Base-by-base conservation (phyloP, 148 eudicot species). In the Mesembryanthemum crystallinum region DNA sequence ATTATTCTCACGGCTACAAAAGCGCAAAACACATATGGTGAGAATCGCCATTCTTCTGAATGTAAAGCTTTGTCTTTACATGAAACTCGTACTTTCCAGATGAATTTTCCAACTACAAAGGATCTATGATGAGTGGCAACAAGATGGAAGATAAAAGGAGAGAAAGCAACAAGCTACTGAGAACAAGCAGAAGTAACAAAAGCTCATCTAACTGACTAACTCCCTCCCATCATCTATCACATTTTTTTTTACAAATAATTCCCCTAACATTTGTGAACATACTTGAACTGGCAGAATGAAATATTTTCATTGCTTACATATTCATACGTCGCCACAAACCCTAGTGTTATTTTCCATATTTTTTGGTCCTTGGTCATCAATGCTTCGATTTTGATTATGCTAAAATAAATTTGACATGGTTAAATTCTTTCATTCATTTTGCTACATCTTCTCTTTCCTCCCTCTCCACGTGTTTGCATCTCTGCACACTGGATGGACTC, bases 401-500 rank as follows among this genome's bases (percentile, higher is more conserved):
- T 13, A 45, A 45, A 45, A 45, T 12, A 45, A 45, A 45, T 8
- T 13, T 52, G 12, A 18, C n/a, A 20, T 52, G 57, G 61, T 3
- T 57, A 57, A n/a, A n/a, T n/a, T n/a, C 21, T 52, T 52, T 52
- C 57, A 52, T 52, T 47, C 52, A 47, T 47, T 47, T 15, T 52
- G 57, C 57, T 54, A 18, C 7, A 54, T 17, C 23, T 54, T 54
- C 21, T 54, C 24, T 54, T 0, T 57, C 61, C 27, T 57, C 25
- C 25, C 27, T 57, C 61, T 23, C 61, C 61, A 57, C 10, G 61
- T 21, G 61, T 57, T 57, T 57, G 27, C 59, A 7, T 7, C 25
- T 21, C 1, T 57, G 61, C 61, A 57, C 24, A 27, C 57, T 47
- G 17, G 72, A 62, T 29, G 73, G 64, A 39, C 61, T 33, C 73